A percentile compares a stretch with the other conserved stretches of the same genome.
These are phyloP conservation scores for Epichloe typhina DNA, from an alignment of 2,329 filamentous ascomycete species.

Conservation along the genomic window DNA sequence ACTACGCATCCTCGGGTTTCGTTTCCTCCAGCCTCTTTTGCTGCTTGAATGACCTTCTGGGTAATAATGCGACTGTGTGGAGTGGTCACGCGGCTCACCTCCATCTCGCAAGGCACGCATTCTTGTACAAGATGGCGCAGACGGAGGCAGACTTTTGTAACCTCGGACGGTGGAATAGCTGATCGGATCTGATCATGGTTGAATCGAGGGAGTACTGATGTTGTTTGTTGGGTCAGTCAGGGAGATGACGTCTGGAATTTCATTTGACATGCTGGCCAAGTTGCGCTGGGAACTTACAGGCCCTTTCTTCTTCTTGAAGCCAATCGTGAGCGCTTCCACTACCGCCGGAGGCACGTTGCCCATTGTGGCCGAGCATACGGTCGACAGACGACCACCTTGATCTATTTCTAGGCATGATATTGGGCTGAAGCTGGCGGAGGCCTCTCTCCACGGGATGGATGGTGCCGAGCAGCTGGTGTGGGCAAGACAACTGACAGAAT, in stretches of 20 bases:
- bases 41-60: slow-evolving; percentile 61
- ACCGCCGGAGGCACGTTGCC: slow-evolving; percentile 8
- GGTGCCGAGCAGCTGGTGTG: background rate
- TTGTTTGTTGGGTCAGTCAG: background rate
- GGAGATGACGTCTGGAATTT: background rate
- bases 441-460: background rate
- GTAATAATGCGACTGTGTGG: slow-evolving; percentile 84
- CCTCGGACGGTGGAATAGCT: slow-evolving; percentile 61
- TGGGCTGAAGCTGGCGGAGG: background rate
- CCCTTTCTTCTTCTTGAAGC: slow-evolving; percentile 30
- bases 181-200: slow-evolving; percentile 45
- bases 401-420: slow-evolving; percentile 9
- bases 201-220: slow-evolving; percentile 51
- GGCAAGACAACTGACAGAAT: background rate
- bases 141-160: slow-evolving; percentile 80
- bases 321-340: slow-evolving; percentile 18
- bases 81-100: slow-evolving; percentile 58
- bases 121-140: slow-evolving; percentile 85
- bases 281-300: slow-evolving; percentile 23
- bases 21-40: slow-evolving; percentile 65
- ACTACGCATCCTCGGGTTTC: slow-evolving; percentile 66
- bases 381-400: slow-evolving; percentile 19
- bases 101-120: slow-evolving; percentile 80
- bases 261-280: background rate
- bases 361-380: slow-evolving; percentile 15